phyloP scores from a whole-genome alignment of 2,329 filamentous ascomycete genomes.

The Aspergillus versicolor region DNA sequence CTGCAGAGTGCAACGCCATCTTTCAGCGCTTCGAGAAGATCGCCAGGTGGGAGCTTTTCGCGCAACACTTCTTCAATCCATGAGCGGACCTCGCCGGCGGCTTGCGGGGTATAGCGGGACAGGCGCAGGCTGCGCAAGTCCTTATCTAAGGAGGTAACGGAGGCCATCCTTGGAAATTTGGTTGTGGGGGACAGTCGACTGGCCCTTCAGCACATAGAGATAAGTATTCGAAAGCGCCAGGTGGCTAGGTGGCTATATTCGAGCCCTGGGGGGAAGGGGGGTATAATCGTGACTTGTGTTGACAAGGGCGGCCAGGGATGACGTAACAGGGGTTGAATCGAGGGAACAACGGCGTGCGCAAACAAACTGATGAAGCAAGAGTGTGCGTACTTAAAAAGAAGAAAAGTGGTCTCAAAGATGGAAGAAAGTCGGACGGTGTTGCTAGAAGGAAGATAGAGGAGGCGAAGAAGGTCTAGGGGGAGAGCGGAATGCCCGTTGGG shows the following conservation, averaged over 20 bases:
- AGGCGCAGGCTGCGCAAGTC: constrained; percentile 92
- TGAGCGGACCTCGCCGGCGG: constrained; percentile 75
- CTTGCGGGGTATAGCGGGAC: constrained; percentile 87
- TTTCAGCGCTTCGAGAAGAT: constrained; percentile 82
- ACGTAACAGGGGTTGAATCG: constrained; percentile 6
- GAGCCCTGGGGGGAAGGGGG: neutral
- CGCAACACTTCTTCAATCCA: constrained; percentile 86
- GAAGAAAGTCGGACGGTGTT: neutral
- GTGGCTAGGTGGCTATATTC: constrained; percentile 1
- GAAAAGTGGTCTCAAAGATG: neutral
- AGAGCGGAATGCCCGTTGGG: constrained; percentile 9
- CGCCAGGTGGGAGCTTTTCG: constrained; percentile 67
- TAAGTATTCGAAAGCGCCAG: neutral
- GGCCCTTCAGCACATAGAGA: constrained; percentile 6
- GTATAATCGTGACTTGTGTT: constrained; percentile 3
- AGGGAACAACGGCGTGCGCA: neutral
- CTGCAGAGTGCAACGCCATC: constrained; percentile 92
- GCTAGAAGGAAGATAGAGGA: neutral
- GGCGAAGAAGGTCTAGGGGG: neutral
- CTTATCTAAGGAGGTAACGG: constrained; percentile 88
- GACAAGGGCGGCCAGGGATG: constrained; percentile 3
- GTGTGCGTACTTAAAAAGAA: neutral
- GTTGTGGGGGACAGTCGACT: neutral
- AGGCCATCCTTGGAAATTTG: constrained; percentile 66
- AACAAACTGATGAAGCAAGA: neutral